Evolutionary conservation across 768 basidiomycete species (phyloP).

Genomic region (Rhizopogon rudus): DNA sequence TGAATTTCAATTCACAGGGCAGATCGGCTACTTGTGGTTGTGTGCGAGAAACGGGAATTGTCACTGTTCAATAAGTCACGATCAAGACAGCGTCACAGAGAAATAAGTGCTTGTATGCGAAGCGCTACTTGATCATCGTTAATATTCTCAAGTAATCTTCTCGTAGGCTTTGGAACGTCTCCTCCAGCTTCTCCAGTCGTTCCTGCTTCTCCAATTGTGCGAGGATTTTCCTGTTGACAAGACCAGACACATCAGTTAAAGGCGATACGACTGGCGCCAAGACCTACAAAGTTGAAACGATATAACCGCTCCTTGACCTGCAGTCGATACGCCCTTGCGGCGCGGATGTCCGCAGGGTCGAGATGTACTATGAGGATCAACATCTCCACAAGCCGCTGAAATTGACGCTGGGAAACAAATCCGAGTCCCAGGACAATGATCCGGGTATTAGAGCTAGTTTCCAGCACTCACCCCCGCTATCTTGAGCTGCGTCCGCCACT

Average conservation of each 20-base stretch:
- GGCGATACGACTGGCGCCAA: background rate
- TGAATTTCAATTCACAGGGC: too few relatives aligned
- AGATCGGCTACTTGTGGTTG: too few relatives aligned
- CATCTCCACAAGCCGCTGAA: slow-evolving; percentile 90
- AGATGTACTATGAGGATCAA: slow-evolving; percentile 66
- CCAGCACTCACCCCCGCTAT: slow-evolving; percentile 68
- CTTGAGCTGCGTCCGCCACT: slow-evolving; percentile 79
- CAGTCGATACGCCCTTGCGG: slow-evolving; percentile 66
- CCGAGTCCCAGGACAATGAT: background rate
- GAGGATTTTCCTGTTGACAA: slow-evolving; percentile 65
- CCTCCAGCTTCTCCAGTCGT: slow-evolving; percentile 82
- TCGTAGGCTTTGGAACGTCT: slow-evolving; percentile 84
- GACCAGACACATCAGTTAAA: background rate
- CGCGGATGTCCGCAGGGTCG: slow-evolving; percentile 52
- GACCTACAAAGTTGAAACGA: slow-evolving; percentile 88
- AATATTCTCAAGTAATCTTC: slow-evolving; percentile 86
- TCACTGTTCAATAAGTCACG: too few relatives aligned
- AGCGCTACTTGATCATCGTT: slow-evolving; percentile 33
- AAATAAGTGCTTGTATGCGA: background rate
- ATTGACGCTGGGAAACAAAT: slow-evolving; percentile 70
- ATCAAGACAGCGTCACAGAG: background rate
- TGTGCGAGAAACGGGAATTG: too few relatives aligned
- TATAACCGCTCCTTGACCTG: slow-evolving; percentile 95
- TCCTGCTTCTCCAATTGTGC: slow-evolving; percentile 86
- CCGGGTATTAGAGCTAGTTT: background rate